Evolutionary conservation across 805 yeast species (phyloP).

Genomic region (Hanseniaspora guilliermondii): DNA sequence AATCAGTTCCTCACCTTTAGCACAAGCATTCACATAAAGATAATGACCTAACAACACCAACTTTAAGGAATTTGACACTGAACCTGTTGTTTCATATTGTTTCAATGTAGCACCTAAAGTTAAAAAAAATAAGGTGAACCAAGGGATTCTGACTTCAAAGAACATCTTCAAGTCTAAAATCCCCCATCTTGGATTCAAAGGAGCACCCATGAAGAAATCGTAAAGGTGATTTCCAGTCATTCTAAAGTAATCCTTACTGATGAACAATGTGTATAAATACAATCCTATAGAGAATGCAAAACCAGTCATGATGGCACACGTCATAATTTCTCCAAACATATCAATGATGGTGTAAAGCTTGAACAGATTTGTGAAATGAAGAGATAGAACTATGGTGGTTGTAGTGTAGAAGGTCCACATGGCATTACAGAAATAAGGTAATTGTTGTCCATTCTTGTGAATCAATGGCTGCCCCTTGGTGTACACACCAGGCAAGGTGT

Average conservation of each 20-base stretch:
- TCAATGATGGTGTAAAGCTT: constrained; percentile 65
- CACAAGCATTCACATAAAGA: constrained; percentile 91
- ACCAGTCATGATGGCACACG: constrained; percentile 76
- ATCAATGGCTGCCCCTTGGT: constrained; percentile 86
- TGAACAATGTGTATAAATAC: constrained; percentile 52
- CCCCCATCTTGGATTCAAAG: constrained; percentile 90
- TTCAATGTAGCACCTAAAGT: constrained; percentile 60
- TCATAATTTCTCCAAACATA: constrained; percentile 82
- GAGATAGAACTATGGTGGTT: constrained; percentile 40
- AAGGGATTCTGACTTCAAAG: constrained; percentile 92
- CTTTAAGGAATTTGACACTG: constrained; percentile 60
- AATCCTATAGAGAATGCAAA: constrained; percentile 52
- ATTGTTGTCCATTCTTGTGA: constrained; percentile 65
- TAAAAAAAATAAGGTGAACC: constrained; percentile 80
- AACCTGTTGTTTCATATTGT: constrained; percentile 75
- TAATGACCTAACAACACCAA: constrained; percentile 75
- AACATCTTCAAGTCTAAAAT: constrained; percentile 90
- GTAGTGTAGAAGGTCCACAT: constrained; percentile 69
- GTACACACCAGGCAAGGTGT: constrained; percentile 84
- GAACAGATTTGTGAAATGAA: constrained; percentile 68
- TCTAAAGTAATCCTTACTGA: constrained; percentile 68
- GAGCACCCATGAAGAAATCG: constrained; percentile 95
- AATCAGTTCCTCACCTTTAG: constrained; percentile 94
- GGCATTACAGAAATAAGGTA: constrained; percentile 91
- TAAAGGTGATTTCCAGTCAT: constrained; percentile 85